Percentiles rank a stretch among this genome's conserved stretches.
phyloP scores from a whole-genome alignment of 2,329 filamentous ascomycete species.

The Cephalotrichum gorgonifer region DNA sequence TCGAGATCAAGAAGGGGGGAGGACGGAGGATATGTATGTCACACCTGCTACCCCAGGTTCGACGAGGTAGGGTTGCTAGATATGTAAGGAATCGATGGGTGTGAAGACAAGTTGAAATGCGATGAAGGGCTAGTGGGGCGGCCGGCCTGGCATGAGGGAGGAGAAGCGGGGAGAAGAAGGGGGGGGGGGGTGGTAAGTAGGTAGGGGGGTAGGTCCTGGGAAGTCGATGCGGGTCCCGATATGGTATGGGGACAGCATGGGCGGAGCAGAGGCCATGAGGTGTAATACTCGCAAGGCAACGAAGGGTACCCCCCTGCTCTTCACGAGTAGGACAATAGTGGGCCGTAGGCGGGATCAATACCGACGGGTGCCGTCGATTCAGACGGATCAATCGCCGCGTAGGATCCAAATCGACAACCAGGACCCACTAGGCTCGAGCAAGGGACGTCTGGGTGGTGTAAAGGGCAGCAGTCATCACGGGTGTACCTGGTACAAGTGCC shows the following conservation, averaged over 20 bases:
- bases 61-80: slow-evolving; percentile 15
- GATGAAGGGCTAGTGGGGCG: slow-evolving; percentile 13
- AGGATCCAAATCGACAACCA: slow-evolving; percentile 29
- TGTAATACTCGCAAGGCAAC: slow-evolving; percentile 17
- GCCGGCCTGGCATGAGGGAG: neutral
- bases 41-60: slow-evolving; percentile 12
- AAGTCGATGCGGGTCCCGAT: slow-evolving; percentile 1
- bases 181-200: neutral
- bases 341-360: slow-evolving; percentile 37
- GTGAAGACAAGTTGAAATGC: slow-evolving; percentile 8
- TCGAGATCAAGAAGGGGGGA: slow-evolving; percentile 8
- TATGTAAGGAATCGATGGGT: slow-evolving; percentile 25
- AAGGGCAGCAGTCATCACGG: neutral
- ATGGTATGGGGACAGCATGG: slow-evolving; percentile 1
- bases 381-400: slow-evolving; percentile 36
- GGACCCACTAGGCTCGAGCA: slow-evolving; percentile 23
- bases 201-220: neutral
- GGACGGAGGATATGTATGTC: slow-evolving; percentile 7
- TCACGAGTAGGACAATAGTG: slow-evolving; percentile 20
- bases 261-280: neutral
- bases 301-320: slow-evolving; percentile 27
- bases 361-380: slow-evolving; percentile 28
- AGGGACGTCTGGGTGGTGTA: neutral
- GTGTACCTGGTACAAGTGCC: slow-evolving; percentile 5
- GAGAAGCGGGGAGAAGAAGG: neutral